Conservation (phyloP, 2,329 filamentous ascomycete genomes). For the Trichoderma brevicompactum region DNA sequence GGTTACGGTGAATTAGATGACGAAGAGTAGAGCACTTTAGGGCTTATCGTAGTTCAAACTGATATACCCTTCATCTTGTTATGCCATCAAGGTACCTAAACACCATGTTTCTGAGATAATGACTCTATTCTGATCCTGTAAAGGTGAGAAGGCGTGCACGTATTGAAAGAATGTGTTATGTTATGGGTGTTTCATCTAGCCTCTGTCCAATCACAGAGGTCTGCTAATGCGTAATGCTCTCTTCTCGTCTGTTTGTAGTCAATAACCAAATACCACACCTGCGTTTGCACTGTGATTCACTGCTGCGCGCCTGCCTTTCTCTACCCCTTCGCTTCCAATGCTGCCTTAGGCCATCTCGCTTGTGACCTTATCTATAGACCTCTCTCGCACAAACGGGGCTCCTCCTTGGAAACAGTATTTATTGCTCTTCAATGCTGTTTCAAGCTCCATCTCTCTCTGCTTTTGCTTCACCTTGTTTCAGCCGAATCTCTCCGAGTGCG, state of each 20-base stretch:
- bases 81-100: too few species aligned
- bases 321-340: not conserved
- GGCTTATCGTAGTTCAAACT: too few species aligned
- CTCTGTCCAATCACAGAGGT: too few species aligned
- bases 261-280: not conserved
- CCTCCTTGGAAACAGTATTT: not conserved
- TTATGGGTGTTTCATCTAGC: too few species aligned
- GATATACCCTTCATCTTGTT: too few species aligned
- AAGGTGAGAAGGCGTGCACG: too few species aligned
- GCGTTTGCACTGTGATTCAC: not conserved
- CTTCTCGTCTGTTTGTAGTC: not conserved
- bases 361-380: not conserved
- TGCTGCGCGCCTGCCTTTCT: not conserved
- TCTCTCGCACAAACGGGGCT: not conserved
- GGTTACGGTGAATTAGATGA: slow-evolving; percentile 7
- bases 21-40: not conserved
- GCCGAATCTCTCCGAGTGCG: not conserved
- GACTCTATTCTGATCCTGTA: too few species aligned
- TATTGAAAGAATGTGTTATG: too few species aligned
- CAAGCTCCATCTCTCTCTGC: not conserved
- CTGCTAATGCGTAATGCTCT: not conserved
- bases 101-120: too few species aligned
- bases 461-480: not conserved
- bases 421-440: not conserved
- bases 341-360: not conserved